Conservation (phyloP, 768 basidiomycete genomes). For the Sarcodon aspratus region DNA sequence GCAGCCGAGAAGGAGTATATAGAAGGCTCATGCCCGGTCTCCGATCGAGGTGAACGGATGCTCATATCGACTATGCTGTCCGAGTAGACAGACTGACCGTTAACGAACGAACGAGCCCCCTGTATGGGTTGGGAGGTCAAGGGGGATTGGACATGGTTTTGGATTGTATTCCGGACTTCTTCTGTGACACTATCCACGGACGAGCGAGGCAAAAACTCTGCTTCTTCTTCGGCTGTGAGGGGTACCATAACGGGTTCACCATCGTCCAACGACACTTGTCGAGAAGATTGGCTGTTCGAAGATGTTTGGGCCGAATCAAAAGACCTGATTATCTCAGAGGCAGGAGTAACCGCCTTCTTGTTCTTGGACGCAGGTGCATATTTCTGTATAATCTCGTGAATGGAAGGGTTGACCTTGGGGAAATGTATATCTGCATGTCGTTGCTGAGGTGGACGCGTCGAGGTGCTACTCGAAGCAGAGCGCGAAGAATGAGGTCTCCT, state of each 20-base stretch:
- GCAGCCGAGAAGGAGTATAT: constrained; percentile 15
- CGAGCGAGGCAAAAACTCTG: constrained; percentile 63
- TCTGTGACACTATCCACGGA: constrained; percentile 83
- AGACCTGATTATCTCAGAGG: not conserved
- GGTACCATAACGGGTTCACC: constrained; percentile 39
- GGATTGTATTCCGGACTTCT: constrained; percentile 64
- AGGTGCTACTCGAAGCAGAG: constrained; percentile 4
- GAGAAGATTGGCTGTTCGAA: constrained; percentile 33
- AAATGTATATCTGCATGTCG: constrained; percentile 10
- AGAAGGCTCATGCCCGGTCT: constrained; percentile 14
- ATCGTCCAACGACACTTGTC: constrained; percentile 37
- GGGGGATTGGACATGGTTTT: constrained; percentile 38
- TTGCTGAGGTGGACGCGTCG: constrained; percentile 3
- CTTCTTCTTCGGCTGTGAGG: constrained; percentile 42
- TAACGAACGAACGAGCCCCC: constrained; percentile 16
- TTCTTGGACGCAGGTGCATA: constrained; percentile 44
- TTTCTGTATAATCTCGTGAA: constrained; percentile 78
- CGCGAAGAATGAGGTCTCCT: constrained; percentile 4
- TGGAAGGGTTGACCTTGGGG: constrained; percentile 35
- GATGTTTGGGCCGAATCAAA: not conserved
- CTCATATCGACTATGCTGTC: constrained; percentile 6
- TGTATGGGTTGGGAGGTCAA: constrained; percentile 12
- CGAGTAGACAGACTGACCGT: constrained; percentile 9
- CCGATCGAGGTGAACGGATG: constrained; percentile 9
- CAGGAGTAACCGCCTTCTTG: not conserved